These are phyloP conservation scores for Aureobasidium pullulans DNA, from an alignment of 2,329 filamentous ascomycete genomes.

Conservation along the genomic window DNA sequence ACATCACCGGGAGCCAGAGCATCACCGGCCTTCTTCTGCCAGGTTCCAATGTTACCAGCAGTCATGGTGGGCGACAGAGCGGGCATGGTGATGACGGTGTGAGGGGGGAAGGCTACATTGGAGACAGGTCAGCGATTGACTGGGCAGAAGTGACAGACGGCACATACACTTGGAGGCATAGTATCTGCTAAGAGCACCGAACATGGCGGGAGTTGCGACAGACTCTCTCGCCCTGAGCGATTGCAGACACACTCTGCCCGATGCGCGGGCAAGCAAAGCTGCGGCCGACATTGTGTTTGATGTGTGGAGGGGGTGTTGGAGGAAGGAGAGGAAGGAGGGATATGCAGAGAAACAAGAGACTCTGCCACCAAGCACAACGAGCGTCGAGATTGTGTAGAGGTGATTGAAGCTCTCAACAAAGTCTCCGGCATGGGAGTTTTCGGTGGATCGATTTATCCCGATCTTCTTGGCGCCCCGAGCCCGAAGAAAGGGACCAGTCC, in stretches of 20 bases:
- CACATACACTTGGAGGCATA: slow-evolving; percentile 62
- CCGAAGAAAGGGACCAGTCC: not conserved
- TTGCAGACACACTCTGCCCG: slow-evolving; percentile 35
- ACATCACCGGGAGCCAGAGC: slow-evolving; percentile 84
- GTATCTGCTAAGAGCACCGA: slow-evolving; percentile 56
- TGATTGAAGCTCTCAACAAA: slow-evolving; percentile 13
- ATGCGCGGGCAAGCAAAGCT: slow-evolving; percentile 38
- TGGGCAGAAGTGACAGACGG: slow-evolving; percentile 17
- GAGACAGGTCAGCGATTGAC: slow-evolving; percentile 11
- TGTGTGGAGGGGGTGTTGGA: slow-evolving; percentile 14
- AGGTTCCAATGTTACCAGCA: slow-evolving; percentile 87
- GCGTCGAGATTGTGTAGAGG: not conserved
- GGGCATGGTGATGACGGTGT: slow-evolving; percentile 96
- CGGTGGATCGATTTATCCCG: not conserved
- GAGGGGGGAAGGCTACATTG: slow-evolving; percentile 77
- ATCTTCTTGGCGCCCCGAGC: not conserved
- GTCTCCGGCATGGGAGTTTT: slow-evolving; percentile 11
- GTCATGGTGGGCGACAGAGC: slow-evolving; percentile 98
- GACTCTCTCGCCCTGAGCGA: slow-evolving; percentile 27
- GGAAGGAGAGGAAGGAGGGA: slow-evolving; percentile 15
- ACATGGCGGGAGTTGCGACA: slow-evolving; percentile 39
- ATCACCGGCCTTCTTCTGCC: slow-evolving; percentile 97
- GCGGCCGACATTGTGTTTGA: slow-evolving; percentile 46
- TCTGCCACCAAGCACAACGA: slow-evolving; percentile 10
- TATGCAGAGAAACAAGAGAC: slow-evolving; percentile 16